Percentiles rank a stretch among this genome's conserved stretches.
phyloP scores from a whole-genome alignment of 2,329 filamentous ascomycete species.

The Aspergillaceae sp. region DNA sequence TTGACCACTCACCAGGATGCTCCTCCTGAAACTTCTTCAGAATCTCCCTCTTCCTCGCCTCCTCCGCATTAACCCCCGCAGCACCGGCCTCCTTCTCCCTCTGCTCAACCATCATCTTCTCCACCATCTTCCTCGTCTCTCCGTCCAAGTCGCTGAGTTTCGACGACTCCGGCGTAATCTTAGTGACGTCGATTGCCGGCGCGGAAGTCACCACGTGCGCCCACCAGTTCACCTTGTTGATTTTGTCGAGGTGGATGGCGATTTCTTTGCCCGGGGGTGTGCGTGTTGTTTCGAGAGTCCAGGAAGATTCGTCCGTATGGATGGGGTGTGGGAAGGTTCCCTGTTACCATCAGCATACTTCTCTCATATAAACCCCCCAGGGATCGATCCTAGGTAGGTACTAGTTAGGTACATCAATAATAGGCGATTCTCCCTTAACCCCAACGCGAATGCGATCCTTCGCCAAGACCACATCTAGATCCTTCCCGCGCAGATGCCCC shows the following conservation, averaged over 20 bases:
- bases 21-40: constrained; percentile 86
- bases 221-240: constrained; percentile 99
- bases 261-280: constrained; percentile 57
- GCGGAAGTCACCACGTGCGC: constrained; percentile 77
- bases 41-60: constrained; percentile 90
- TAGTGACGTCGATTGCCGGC: constrained; percentile 87
- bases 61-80: constrained; percentile 70
- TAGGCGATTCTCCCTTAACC: constrained; percentile 78
- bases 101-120: constrained; percentile 99
- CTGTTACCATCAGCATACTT: constrained; percentile 38
- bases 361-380: neutral
- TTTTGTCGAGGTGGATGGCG: constrained; percentile 84
- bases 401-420: constrained; percentile 58
- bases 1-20: constrained; percentile 43
- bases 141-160: constrained; percentile 89
- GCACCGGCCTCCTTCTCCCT: constrained; percentile 82
- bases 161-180: constrained; percentile 88
- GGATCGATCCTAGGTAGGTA: neutral
- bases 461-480: constrained; percentile 75
- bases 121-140: constrained; percentile 91
- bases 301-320: constrained; percentile 78
- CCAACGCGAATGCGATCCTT: constrained; percentile 69
- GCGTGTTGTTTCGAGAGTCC: constrained; percentile 70
- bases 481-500: constrained; percentile 71
- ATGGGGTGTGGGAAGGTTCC: constrained; percentile 77